A percentile compares a stretch with the other conserved stretches of the same genome.
Evolutionary conservation across 805 yeast genomes (phyloP).

Genomic region (Kodamaea nitidulidarum): DNA sequence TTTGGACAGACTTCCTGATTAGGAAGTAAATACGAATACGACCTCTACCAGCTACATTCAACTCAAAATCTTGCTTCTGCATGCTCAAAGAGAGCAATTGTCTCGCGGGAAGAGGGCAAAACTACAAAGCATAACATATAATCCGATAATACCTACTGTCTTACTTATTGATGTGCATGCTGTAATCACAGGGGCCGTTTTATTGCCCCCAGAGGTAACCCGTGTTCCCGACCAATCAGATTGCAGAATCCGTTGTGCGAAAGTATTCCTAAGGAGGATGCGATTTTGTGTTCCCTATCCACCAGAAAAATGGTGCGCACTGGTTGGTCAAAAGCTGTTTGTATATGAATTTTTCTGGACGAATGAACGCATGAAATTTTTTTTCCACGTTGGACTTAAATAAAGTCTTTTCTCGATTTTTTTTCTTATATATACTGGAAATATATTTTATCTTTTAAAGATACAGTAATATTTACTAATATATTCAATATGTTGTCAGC

Average conservation of each 20-base stretch:
- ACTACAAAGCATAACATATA: neutral
- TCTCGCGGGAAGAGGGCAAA: neutral
- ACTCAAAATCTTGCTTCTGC: neutral
- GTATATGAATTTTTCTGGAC: constrained; percentile 5
- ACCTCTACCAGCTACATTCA: neutral
- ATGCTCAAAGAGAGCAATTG: neutral
- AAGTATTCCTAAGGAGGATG: neutral
- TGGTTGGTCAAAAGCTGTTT: constrained; percentile 11
- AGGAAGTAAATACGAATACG: neutral
- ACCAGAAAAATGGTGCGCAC: constrained; percentile 9
- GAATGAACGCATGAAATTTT: constrained; percentile 10
- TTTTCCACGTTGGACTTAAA: constrained; percentile 10
- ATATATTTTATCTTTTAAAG: constrained; percentile 16
- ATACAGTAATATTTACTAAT: constrained; percentile 10
- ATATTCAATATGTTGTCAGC: constrained; percentile 64
- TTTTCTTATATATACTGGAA: constrained; percentile 11
- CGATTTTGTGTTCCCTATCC: constrained; percentile 5
- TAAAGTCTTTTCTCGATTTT: constrained; percentile 10
- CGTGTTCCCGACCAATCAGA: constrained; percentile 11
- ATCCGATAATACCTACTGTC: too few species aligned
- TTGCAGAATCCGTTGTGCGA: constrained; percentile 6
- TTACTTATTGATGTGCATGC: too few species aligned
- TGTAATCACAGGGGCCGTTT: neutral
- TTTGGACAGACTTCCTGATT: neutral
- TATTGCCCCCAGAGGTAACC: neutral